phyloP scores from a whole-genome alignment of 2,329 filamentous ascomycete species.

The Claviceps fusiformis region DNA sequence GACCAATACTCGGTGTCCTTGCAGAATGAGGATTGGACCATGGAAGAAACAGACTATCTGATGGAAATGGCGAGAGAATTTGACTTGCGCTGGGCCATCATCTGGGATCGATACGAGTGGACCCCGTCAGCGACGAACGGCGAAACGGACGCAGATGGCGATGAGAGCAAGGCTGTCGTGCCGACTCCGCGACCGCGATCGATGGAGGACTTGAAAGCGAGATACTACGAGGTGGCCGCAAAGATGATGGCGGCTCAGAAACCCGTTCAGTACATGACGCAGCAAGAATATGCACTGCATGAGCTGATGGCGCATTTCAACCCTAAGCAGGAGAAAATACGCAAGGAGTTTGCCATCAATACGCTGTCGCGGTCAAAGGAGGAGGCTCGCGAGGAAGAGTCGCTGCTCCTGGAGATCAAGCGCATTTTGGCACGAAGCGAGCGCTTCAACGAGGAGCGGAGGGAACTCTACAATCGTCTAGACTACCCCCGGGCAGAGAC shows the following conservation, averaged over 20 bases:
- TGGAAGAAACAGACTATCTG: constrained; percentile 87
- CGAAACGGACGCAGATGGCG: constrained; percentile 30
- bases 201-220: constrained; percentile 81
- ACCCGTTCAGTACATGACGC: constrained; percentile 75
- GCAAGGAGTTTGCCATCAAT: constrained; percentile 74
- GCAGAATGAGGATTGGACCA: constrained; percentile 67
- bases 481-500: constrained; percentile 62
- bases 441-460: constrained; percentile 73
- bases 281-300: constrained; percentile 68
- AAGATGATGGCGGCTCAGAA: constrained; percentile 71
- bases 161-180: constrained; percentile 40
- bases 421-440: constrained; percentile 81
- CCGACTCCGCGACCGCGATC: constrained; percentile 43
- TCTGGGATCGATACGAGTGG: constrained; percentile 87
- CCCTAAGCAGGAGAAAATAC: constrained; percentile 58
- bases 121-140: constrained; percentile 30
- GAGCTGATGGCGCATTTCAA: constrained; percentile 82
- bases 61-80: constrained; percentile 62
- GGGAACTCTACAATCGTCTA: constrained; percentile 73
- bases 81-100: constrained; percentile 79
- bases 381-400: constrained; percentile 85
- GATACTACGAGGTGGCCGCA: constrained; percentile 79
- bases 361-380: constrained; percentile 69
- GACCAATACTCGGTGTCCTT: constrained; percentile 73
- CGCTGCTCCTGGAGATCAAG: constrained; percentile 77